Percentiles rank a stretch among this genome's conserved stretches.
phyloP scores from a whole-genome alignment of 148 eudicot genomes.

The Silene latifolia region DNA sequence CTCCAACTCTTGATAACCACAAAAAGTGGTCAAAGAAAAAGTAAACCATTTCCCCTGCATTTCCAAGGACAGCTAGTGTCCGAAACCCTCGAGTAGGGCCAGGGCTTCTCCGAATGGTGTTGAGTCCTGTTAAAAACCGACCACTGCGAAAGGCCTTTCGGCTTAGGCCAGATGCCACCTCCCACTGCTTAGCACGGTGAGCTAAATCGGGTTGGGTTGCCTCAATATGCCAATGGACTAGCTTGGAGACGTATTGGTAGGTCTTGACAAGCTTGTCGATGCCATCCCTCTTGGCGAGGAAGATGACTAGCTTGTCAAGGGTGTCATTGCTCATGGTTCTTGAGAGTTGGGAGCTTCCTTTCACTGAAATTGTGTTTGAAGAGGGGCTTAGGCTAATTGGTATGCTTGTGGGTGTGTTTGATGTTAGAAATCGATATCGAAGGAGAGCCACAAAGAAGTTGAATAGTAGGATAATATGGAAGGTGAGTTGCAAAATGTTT shows the following conservation, averaged over 20 bases:
- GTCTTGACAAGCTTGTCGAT: conserved; percentile 97
- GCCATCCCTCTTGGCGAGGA: conserved; percentile 92
- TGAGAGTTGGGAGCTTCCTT: background rate
- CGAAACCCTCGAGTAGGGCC: conserved; percentile 50
- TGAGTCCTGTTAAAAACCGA: conserved; percentile 76
- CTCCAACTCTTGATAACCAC: conserved; percentile 81
- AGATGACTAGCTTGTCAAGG: conserved; percentile 82
- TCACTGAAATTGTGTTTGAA: background rate
- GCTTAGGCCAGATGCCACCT: conserved; percentile 81
- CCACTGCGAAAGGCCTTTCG: conserved; percentile 87
- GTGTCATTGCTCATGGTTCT: conserved; percentile 64
- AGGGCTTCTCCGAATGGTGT: conserved; percentile 57
- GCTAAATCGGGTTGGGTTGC: conserved; percentile 48
- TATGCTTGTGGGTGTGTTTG: conserved; percentile 13
- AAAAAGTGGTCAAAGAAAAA: conserved; percentile 93
- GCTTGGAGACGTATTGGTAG: conserved; percentile 87
- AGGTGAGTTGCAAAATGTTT: conserved; percentile 23
- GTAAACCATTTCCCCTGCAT: conserved; percentile 96
- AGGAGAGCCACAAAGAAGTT: conserved; percentile 43
- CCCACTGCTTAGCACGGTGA: conserved; percentile 67
- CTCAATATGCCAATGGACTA: conserved; percentile 63
- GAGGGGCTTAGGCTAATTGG: conserved; percentile 16
- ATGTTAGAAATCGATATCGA: conserved; percentile 12
- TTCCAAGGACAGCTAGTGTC: conserved; percentile 58
- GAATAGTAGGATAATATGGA: conserved; percentile 31